These are phyloP conservation scores for Fistulifera pelliculosa DNA, from an alignment of 108 stramenopile genomes.

Conservation along the genomic window DNA sequence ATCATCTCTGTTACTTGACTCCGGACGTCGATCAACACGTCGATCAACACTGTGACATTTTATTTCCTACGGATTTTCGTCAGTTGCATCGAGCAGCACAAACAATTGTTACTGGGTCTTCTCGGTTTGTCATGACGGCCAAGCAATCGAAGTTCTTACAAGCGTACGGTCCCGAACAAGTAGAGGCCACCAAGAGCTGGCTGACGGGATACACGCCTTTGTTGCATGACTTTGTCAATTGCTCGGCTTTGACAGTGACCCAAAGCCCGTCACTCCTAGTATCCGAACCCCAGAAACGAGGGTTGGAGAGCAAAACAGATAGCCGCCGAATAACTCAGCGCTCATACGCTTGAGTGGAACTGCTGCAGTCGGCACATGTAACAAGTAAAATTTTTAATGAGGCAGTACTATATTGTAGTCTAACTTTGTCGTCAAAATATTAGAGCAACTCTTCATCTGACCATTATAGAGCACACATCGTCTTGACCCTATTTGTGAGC, in stretches of 20 bases:
- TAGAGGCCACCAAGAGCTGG: constrained; percentile 64
- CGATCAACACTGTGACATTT: constrained; percentile 58
- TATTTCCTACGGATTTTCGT: constrained; percentile 75
- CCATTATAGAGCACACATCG: too few relatives aligned
- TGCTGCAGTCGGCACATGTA: background rate
- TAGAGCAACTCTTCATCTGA: background rate
- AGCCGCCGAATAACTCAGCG: background rate
- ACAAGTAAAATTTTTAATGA: background rate
- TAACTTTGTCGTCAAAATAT: background rate
- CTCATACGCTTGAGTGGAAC: background rate
- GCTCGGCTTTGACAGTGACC: constrained; percentile 53
- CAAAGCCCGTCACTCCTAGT: background rate
- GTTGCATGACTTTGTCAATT: constrained; percentile 74
- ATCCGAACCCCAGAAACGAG: background rate
- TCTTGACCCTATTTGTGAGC: too few relatives aligned
- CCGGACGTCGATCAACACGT: constrained; percentile 6
- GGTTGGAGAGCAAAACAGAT: background rate
- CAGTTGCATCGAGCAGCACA: constrained; percentile 30
- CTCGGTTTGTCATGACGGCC: constrained; percentile 16
- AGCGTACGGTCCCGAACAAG: constrained; percentile 43
- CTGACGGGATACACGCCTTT: constrained; percentile 72
- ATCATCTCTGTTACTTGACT: constrained; percentile 57
- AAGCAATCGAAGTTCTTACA: constrained; percentile 71
- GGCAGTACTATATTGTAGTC: background rate
- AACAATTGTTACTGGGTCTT: constrained; percentile 6